Evolutionary conservation across 2,329 filamentous ascomycete species (phyloP).

Genomic region (Colletotrichum aenigma): DNA sequence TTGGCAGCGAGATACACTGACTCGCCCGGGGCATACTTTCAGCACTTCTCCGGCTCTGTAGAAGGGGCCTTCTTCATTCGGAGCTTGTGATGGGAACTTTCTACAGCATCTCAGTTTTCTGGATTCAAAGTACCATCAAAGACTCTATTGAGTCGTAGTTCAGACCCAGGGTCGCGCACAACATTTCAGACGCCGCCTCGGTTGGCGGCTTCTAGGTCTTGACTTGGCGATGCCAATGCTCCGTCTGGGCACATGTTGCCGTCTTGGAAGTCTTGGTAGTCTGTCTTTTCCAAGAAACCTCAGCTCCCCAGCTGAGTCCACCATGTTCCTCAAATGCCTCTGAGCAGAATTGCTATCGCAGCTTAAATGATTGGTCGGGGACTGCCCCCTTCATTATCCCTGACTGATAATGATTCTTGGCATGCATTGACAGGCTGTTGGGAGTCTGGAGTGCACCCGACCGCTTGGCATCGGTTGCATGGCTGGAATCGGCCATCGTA

Average conservation of each 20-base stretch:
- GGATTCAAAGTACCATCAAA: neutral
- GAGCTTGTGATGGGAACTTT: no score
- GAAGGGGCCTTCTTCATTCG: neutral
- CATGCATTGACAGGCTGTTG: neutral
- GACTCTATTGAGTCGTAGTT: neutral
- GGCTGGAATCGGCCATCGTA: neutral
- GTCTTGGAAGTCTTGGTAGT: slow-evolving; percentile 15
- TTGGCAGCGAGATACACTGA: neutral
- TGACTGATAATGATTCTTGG: neutral
- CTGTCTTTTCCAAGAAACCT: neutral
- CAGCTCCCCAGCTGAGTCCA: neutral
- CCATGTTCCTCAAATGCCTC: neutral
- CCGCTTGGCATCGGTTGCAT: neutral
- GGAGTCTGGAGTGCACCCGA: neutral
- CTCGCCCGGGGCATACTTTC: neutral
- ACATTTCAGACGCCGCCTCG: neutral
- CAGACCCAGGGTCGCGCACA: neutral
- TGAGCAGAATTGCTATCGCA: neutral
- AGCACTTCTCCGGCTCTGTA: neutral
- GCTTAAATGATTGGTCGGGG: neutral
- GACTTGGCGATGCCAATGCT: slow-evolving; percentile 16
- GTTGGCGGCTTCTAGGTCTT: neutral
- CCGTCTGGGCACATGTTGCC: slow-evolving; percentile 14
- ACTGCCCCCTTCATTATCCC: neutral
- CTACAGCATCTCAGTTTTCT: accelerated